Conservation (phyloP, 192 early-diverging fungal species). For the Coemansia sp. region DNA sequence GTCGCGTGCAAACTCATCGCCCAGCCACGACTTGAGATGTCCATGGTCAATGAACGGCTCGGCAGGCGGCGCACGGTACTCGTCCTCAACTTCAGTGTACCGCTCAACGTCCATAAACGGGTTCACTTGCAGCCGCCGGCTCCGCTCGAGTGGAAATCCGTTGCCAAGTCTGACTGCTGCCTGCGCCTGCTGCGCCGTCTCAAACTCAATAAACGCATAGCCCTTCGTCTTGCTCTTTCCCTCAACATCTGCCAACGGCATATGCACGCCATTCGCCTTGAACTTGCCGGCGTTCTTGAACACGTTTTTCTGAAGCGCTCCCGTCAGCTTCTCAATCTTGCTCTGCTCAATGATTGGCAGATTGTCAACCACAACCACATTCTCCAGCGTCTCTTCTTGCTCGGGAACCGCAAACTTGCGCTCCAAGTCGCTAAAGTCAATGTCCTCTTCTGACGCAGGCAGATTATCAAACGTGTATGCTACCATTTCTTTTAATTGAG, state of each 20-base stretch:
- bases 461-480: slow-evolving; percentile 62
- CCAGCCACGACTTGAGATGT: slow-evolving; percentile 87
- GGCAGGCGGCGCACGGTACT: slow-evolving; percentile 68
- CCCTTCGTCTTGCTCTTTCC: slow-evolving; percentile 80
- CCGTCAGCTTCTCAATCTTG: slow-evolving; percentile 85
- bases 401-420: slow-evolving; percentile 67
- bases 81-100: slow-evolving; percentile 72
- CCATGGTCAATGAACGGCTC: slow-evolving; percentile 64
- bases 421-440: slow-evolving; percentile 93
- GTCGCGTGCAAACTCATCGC: slow-evolving; percentile 80
- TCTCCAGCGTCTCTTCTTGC: slow-evolving; percentile 75
- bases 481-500: background rate
- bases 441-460: slow-evolving; percentile 69
- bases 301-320: slow-evolving; percentile 64
- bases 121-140: slow-evolving; percentile 79
- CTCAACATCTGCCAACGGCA: slow-evolving; percentile 77
- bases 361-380: slow-evolving; percentile 90
- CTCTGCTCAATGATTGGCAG: slow-evolving; percentile 80
- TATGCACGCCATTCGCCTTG: slow-evolving; percentile 79
- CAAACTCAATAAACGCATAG: slow-evolving; percentile 93
- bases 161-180: slow-evolving; percentile 74
- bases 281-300: slow-evolving; percentile 77
- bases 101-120: slow-evolving; percentile 90
- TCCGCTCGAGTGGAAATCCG: slow-evolving; percentile 78
- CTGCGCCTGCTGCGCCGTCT: slow-evolving; percentile 78